These are phyloP conservation scores for Sporobolomyces roseus DNA, from an alignment of 768 basidiomycete species.

Conservation along the genomic window DNA sequence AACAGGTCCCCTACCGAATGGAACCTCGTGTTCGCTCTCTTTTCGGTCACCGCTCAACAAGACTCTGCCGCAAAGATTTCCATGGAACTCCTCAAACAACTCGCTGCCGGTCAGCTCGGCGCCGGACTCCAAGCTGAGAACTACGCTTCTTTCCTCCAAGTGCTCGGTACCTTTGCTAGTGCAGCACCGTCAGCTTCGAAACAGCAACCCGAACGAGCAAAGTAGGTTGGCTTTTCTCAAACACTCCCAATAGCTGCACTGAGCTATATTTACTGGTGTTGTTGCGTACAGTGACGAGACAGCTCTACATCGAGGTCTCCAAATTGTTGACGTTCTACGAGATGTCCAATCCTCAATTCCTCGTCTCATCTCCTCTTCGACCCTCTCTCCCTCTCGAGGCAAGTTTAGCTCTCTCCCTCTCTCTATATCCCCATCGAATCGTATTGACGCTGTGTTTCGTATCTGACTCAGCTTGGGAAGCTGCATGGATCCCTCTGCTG, in stretches of 20 bases:
- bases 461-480: conserved; percentile 65
- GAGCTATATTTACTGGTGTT: neutral
- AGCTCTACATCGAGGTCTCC: conserved; percentile 71
- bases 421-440: too few species aligned
- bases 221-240: conserved; percentile 2
- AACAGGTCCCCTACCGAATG: conserved; percentile 85
- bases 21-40: conserved; percentile 82
- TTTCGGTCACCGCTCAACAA: conserved; percentile 78
- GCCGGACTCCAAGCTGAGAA: conserved; percentile 69
- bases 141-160: conserved; percentile 68
- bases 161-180: conserved; percentile 81
- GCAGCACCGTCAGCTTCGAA: conserved; percentile 53
- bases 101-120: conserved; percentile 63
- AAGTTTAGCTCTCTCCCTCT: too few species aligned
- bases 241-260: neutral
- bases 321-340: conserved; percentile 74
- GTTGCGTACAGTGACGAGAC: conserved; percentile 54
- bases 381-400: conserved; percentile 48
- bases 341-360: conserved; percentile 66
- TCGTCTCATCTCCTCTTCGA: conserved; percentile 56
- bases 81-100: conserved; percentile 67
- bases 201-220: conserved; percentile 22
- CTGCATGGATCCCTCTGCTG: conserved; percentile 69
- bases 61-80: conserved; percentile 81
- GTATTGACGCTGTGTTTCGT: neutral